Percentiles rank a stretch among this genome's conserved stretches.
phyloP scores from a whole-genome alignment of 495 filamentous ascomycete genomes.

The Hyphodiscus hymeniophilus region DNA sequence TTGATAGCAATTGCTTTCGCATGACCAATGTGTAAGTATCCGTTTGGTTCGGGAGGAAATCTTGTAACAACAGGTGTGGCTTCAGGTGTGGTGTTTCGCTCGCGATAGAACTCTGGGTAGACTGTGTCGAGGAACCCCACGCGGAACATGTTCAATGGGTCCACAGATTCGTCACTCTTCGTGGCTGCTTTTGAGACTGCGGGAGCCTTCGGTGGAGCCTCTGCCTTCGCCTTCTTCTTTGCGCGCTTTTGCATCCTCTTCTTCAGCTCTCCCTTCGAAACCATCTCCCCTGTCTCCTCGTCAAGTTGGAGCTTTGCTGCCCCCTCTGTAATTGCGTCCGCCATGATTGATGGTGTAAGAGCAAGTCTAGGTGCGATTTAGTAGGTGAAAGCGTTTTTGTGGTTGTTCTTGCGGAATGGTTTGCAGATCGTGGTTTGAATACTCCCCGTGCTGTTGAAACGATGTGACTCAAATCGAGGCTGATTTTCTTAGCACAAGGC shows the following conservation, averaged over 20 bases:
- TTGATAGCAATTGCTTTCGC: slow-evolving; percentile 96
- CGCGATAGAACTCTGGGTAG: no score
- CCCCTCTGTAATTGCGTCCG: slow-evolving; percentile 43
- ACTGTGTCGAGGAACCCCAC: slow-evolving; percentile 75
- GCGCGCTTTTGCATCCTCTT: slow-evolving; percentile 53
- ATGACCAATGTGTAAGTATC: slow-evolving; percentile 83
- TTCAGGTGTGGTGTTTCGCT: no score
- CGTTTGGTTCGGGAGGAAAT: slow-evolving; percentile 89
- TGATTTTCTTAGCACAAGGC: slow-evolving; percentile 1
- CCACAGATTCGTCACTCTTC: slow-evolving; percentile 24
- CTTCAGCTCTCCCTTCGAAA: slow-evolving; percentile 58
- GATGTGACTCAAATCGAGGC: neutral
- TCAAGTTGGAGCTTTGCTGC: slow-evolving; percentile 54
- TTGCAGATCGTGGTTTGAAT: no score
- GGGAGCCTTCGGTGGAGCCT: slow-evolving; percentile 30
- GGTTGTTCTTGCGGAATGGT: no score
- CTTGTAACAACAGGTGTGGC: slow-evolving; percentile 60
- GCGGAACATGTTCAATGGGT: slow-evolving; percentile 69
- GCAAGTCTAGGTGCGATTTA: neutral
- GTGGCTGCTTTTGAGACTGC: slow-evolving; percentile 31
- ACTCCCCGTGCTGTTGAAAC: neutral
- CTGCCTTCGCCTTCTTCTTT: slow-evolving; percentile 45
- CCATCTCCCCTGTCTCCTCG: slow-evolving; percentile 58
- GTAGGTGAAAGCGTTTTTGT: no score
- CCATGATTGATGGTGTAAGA: slow-evolving; percentile 32